These are phyloP conservation scores for Ustilaginoidea virens DNA, from an alignment of 2,329 filamentous ascomycete species.

Conservation along the genomic window DNA sequence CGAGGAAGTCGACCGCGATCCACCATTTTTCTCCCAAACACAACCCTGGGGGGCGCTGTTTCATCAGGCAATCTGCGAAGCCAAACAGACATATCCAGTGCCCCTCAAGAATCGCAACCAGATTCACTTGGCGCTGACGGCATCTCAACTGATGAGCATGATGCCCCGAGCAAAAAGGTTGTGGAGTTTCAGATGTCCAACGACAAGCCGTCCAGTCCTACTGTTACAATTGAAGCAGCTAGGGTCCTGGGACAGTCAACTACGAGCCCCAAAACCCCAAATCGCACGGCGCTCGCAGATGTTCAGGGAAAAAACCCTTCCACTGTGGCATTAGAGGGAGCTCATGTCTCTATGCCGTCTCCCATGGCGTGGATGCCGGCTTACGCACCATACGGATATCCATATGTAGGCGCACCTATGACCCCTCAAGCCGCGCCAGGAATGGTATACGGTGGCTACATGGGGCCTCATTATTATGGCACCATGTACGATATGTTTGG, in stretches of 20 bases:
- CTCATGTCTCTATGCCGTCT: too few relatives aligned
- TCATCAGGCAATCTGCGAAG: slow-evolving; percentile 3
- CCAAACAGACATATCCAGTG: too few relatives aligned
- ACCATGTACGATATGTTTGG: slow-evolving; percentile 9
- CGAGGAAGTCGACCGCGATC: slow-evolving; percentile 4
- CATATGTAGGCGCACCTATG: slow-evolving; percentile 8
- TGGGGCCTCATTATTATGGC: slow-evolving; percentile 8
- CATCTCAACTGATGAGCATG: too few relatives aligned
- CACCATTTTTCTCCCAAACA: slow-evolving; percentile 5
- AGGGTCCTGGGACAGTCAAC: too few relatives aligned
- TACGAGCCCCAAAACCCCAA: background rate
- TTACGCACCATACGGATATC: slow-evolving; percentile 7
- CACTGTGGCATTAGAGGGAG: too few relatives aligned
- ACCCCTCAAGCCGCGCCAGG: slow-evolving; percentile 8
- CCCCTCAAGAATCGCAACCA: too few relatives aligned
- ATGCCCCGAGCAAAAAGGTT: slow-evolving; percentile 4
- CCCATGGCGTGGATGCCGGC: slow-evolving; percentile 8
- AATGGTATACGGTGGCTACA: slow-evolving; percentile 10
- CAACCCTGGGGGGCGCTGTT: slow-evolving; percentile 2
- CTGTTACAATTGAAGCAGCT: too few relatives aligned
- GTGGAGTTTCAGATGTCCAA: slow-evolving; percentile 6
- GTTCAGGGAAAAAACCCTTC: too few relatives aligned
- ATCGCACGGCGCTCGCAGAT: too few relatives aligned
- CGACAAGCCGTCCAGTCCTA: background rate
- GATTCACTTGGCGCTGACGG: too few relatives aligned